Percentiles rank a stretch among this genome's conserved stretches.
phyloP scores from a whole-genome alignment of 164 flowering plant genomes.

The Tinospora cordifolia region DNA sequence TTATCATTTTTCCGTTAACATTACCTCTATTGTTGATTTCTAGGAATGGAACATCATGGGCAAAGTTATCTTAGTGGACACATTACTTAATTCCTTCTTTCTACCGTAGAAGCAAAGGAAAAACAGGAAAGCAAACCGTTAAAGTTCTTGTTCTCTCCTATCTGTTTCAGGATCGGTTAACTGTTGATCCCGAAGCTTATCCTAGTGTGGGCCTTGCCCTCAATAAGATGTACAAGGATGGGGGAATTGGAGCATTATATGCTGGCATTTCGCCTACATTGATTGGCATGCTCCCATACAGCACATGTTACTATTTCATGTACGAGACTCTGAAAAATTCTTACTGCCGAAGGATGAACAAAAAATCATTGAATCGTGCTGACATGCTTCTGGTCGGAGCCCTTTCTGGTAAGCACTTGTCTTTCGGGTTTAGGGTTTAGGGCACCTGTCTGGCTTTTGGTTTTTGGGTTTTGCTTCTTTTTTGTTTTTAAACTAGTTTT shows the following conservation, averaged over 20 bases:
- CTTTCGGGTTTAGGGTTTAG: not conserved
- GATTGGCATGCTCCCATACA: slow-evolving; percentile 95
- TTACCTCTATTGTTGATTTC: too few relatives aligned
- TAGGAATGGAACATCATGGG: too few relatives aligned
- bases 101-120: not conserved
- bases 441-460: not conserved
- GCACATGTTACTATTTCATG: slow-evolving; percentile 91
- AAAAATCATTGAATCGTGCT: slow-evolving; percentile 53
- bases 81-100: too few relatives aligned
- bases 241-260: slow-evolving; percentile 71
- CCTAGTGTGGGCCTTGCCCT: slow-evolving; percentile 60
- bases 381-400: slow-evolving; percentile 92
- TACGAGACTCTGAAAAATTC: slow-evolving; percentile 75
- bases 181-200: slow-evolving; percentile 66
- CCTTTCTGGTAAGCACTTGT: slow-evolving; percentile 53
- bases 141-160: not conserved
- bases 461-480: not conserved
- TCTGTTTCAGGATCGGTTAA: slow-evolving; percentile 73
- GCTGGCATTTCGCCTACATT: slow-evolving; percentile 80
- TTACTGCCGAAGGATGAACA: slow-evolving; percentile 60
- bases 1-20: too few relatives aligned
- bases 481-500: not conserved
- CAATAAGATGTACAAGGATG: slow-evolving; percentile 58
- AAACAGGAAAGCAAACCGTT: not conserved
- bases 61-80: too few relatives aligned